These are phyloP conservation scores for Sphagnum magellanicum DNA, from an alignment of 228 moss, liverwort and hornwort genomes.

Conservation along the genomic window DNA sequence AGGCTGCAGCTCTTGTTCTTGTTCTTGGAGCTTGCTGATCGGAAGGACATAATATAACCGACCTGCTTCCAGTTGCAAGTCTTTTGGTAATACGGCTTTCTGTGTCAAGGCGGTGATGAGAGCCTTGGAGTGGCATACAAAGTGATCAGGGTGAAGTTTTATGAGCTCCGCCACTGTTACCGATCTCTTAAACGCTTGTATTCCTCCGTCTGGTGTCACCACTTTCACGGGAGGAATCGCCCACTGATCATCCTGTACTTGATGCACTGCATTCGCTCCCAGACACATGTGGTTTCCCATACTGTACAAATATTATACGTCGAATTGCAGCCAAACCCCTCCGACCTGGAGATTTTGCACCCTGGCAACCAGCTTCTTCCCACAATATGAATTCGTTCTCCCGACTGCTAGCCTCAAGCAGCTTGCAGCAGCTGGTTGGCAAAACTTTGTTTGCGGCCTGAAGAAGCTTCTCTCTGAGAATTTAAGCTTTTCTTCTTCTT, in stretches of 20 bases:
- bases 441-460: too few species aligned
- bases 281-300: slow-evolving; percentile 54
- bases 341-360: too few species aligned
- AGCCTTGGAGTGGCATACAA: slow-evolving; percentile 47
- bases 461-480: too few species aligned
- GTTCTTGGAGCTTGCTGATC: slow-evolving; percentile 24
- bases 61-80: slow-evolving; percentile 44
- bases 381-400: too few species aligned
- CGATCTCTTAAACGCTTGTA: slow-evolving; percentile 30
- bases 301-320: not conserved
- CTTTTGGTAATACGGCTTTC: slow-evolving; percentile 19
- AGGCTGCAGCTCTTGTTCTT: not conserved
- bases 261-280: slow-evolving; percentile 22
- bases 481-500: too few species aligned
- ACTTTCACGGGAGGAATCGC: slow-evolving; percentile 44
- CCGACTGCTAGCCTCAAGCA: too few species aligned
- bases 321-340: too few species aligned
- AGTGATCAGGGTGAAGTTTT: slow-evolving; percentile 31
- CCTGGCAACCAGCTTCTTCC: too few species aligned
- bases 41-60: slow-evolving; percentile 48
- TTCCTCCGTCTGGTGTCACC: slow-evolving; percentile 30
- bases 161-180: slow-evolving; percentile 45
- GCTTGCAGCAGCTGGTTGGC: too few species aligned
- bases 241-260: slow-evolving; percentile 56
- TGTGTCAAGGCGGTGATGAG: slow-evolving; percentile 31